Evolutionary conservation across 1,139 yeast species (phyloP).

Genomic region (Hyphopichia wangnamkhiaoensis): DNA sequence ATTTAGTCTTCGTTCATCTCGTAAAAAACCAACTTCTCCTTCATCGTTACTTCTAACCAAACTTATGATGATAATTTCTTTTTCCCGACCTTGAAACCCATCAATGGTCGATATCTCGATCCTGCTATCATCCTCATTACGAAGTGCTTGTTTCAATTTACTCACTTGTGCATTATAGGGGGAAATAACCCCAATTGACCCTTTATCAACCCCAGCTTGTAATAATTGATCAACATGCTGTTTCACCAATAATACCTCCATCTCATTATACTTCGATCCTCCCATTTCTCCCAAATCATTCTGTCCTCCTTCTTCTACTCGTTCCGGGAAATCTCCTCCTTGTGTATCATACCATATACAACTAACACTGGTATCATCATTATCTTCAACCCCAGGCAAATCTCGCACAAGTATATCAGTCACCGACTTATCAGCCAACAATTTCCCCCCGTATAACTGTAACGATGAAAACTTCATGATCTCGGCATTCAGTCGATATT

Average conservation of each 20-base stretch:
- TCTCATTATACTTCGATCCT: conserved; percentile 69
- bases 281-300: conserved; percentile 22
- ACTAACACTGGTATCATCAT: conserved; percentile 29
- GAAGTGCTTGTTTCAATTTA: conserved; percentile 48
- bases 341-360: conserved; percentile 89
- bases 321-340: conserved; percentile 80
- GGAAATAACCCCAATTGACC: conserved; percentile 76
- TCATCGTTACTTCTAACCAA: conserved; percentile 48
- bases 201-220: conserved; percentile 45
- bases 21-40: conserved; percentile 72
- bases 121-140: conserved; percentile 19
- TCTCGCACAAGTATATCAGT: conserved; percentile 54
- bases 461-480: conserved; percentile 82
- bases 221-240: conserved; percentile 56
- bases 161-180: conserved; percentile 90
- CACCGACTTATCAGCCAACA: conserved; percentile 66
- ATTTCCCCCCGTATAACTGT: conserved; percentile 60
- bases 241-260: conserved; percentile 64
- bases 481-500: conserved; percentile 79
- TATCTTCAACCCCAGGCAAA: conserved; percentile 48
- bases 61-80: conserved; percentile 69
- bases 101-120: conserved; percentile 50
- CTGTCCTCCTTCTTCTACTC: conserved; percentile 41
- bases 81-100: conserved; percentile 63
- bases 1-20: conserved; percentile 71